A percentile compares a stretch with the other conserved stretches of the same genome.
phyloP scores from a whole-genome alignment of 805 yeast genomes.

The Lachancea dasiensis region DNA sequence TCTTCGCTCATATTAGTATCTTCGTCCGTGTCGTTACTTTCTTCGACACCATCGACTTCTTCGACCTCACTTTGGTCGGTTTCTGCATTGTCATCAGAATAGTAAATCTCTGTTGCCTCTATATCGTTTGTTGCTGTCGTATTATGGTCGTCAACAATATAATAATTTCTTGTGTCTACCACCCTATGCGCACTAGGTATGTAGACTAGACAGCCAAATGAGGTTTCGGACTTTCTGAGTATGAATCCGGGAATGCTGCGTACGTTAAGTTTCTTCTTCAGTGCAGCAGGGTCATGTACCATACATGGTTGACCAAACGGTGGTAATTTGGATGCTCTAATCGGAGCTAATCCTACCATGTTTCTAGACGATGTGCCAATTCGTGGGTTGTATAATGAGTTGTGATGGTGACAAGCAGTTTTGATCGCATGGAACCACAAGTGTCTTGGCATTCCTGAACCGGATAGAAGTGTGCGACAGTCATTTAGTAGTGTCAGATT shows the following conservation, averaged over 20 bases:
- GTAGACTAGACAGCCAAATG: conserved; percentile 5
- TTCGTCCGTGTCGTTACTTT: too few species aligned
- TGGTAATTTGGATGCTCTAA: conserved; percentile 1
- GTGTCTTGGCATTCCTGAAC: conserved; percentile 7
- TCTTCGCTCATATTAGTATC: too few species aligned
- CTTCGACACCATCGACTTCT: too few species aligned
- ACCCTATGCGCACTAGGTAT: conserved; percentile 1
- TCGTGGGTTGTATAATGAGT: neutral
- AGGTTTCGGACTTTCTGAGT: neutral
- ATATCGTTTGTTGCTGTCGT: too few species aligned
- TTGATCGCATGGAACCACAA: conserved; percentile 14
- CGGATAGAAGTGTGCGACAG: conserved; percentile 10
- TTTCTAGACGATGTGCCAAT: conserved; percentile 1
- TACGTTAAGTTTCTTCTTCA: neutral
- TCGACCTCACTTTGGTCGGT: too few species aligned
- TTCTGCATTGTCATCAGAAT: too few species aligned
- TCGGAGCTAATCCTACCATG: neutral
- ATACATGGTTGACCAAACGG: conserved; percentile 14
- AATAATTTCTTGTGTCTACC: conserved; percentile 2
- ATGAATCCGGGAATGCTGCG: conserved; percentile 2
- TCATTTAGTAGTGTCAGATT: conserved; percentile 14
- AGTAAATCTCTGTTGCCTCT: too few species aligned
- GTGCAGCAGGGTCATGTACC: conserved; percentile 1
- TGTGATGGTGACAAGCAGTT: conserved; percentile 4
- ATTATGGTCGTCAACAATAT: neutral